Percentiles rank a stretch among this genome's conserved stretches.
These are phyloP conservation scores for Tylopilus sp. DNA, from an alignment of 1,284 basidiomycete genomes.

Conservation along the genomic window DNA sequence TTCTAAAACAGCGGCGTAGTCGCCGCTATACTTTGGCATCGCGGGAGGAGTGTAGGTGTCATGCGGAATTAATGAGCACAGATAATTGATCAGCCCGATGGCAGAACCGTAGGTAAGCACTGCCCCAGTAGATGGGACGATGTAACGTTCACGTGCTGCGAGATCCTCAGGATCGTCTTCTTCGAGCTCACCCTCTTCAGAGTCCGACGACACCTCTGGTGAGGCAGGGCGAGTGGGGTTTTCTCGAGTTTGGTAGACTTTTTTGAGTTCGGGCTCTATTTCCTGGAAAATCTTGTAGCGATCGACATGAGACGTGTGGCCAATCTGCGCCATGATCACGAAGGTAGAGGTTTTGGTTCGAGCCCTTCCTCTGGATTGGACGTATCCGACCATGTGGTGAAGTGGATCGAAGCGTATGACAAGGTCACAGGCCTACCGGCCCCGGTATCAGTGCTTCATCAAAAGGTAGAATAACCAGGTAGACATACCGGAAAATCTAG, in stretches of 20 bases:
- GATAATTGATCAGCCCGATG: constrained; percentile 62
- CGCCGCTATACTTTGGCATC: constrained; percentile 58
- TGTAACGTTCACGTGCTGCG: constrained; percentile 63
- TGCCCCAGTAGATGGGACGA: constrained; percentile 67
- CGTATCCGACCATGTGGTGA: constrained; percentile 75
- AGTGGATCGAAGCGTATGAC: constrained; percentile 78
- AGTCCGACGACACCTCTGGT: constrained; percentile 31
- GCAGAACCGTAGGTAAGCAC: constrained; percentile 73
- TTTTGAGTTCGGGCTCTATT: constrained; percentile 60
- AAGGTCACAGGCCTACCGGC: constrained; percentile 68
- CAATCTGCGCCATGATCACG: constrained; percentile 71
- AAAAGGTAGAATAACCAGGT: not conserved
- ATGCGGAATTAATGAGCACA: constrained; percentile 71
- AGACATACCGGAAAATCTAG: constrained; percentile 72
- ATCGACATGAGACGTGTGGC: constrained; percentile 48
- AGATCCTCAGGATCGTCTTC: constrained; percentile 54
- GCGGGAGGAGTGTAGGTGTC: constrained; percentile 63
- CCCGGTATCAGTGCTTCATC: constrained; percentile 2
- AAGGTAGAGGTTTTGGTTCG: constrained; percentile 72
- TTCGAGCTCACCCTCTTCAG: constrained; percentile 34
- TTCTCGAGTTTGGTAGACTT: constrained; percentile 55
- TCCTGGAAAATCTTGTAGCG: constrained; percentile 57
- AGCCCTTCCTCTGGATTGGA: constrained; percentile 82
- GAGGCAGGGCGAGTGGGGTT: constrained; percentile 30
- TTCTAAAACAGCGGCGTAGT: constrained; percentile 53